Base-by-base conservation (phyloP, 1,284 basidiomycete genomes). In the Sanghuangporus baumii region DNA sequence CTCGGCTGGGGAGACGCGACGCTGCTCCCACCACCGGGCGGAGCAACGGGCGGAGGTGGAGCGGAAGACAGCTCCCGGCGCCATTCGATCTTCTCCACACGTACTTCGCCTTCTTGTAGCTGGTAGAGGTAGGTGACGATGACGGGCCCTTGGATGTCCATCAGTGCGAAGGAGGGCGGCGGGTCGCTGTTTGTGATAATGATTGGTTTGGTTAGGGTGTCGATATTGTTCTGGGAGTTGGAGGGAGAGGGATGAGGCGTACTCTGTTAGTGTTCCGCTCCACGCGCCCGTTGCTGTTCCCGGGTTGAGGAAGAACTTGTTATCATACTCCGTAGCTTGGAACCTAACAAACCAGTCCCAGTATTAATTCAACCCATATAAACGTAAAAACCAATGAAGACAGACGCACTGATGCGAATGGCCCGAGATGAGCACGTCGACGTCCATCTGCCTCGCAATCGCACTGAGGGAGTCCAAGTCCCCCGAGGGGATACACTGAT, bases 61-160 rank as follows among this genome's bases (percentile, higher is more conserved):
- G 72, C 70, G 38, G 74, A 72, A 55, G 87, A 85, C 23, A 78
- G 75, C 65, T 90, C 87, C 69, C 88, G 89, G 65, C 89, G 78
- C 76, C 85, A 91, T 73, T 91, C 89, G 62, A 93, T 88, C 79
- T 93, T 93, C 76, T 93, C 90, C 5, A 93, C 91, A 16, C 90
- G 81, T 6, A 94, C 94, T 75, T 97, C 95, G 51, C 93, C 93
- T 38, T 96, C 92, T 48, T 96, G 88, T 20, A 96, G 84, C 72
- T 96, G 93, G 73, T 98, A 98, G 1, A 98, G 94, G 71, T 97
- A 97, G 7, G 94, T 97, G 38, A 96, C 94, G 36, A 98, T 91
- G 2, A 96, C 93, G 1, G 93, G 86, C 2, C 95, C 95, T 76
- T 97, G 95, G 55, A 98, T 89, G 70, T 97, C 95, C 87, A 98